Percentiles rank a stretch among this genome's conserved stretches.
Conservation (phyloP, 1,284 basidiomycete genomes). For the Malassezia japonica region DNA sequence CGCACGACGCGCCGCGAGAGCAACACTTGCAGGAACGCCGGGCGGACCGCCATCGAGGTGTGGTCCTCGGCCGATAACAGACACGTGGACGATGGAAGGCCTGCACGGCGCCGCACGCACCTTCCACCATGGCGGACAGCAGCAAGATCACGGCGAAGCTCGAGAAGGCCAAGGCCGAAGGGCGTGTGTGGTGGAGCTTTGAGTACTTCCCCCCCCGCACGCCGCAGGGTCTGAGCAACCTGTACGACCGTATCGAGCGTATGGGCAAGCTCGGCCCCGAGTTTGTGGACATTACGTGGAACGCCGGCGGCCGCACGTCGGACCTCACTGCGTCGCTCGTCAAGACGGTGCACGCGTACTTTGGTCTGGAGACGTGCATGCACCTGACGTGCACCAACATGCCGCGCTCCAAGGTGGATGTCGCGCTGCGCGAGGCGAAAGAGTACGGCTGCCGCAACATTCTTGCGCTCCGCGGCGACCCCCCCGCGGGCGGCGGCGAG, state of each 20-base stretch:
- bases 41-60: slow-evolving; percentile 1
- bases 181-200: slow-evolving; percentile 55
- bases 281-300: slow-evolving; percentile 98
- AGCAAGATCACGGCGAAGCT: slow-evolving; percentile 42
- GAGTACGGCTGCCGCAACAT: slow-evolving; percentile 84
- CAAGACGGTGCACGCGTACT: slow-evolving; percentile 58
- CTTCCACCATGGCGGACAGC: slow-evolving; percentile 1
- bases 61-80: slow-evolving; percentile 3
- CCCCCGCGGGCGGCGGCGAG: slow-evolving; percentile 51
- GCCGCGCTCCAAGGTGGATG: slow-evolving; percentile 85
- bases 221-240: slow-evolving; percentile 59
- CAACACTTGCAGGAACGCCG: slow-evolving; percentile 16
- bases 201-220: slow-evolving; percentile 94
- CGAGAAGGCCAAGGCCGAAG: slow-evolving; percentile 44
- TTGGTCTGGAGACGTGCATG: slow-evolving; percentile 48
- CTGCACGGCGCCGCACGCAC: background rate
- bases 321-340: slow-evolving; percentile 62
- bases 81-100: background rate
- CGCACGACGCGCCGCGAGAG: slow-evolving; percentile 4
- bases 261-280: slow-evolving; percentile 92
- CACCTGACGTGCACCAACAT: slow-evolving; percentile 52
- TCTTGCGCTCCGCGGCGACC: slow-evolving; percentile 72
- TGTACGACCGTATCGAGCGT: slow-evolving; percentile 81
- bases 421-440: slow-evolving; percentile 84
- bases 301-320: slow-evolving; percentile 79